Percentiles rank a stretch among this genome's conserved stretches.
phyloP scores from a whole-genome alignment of 768 basidiomycete genomes.

The Phylloporus sp. region DNA sequence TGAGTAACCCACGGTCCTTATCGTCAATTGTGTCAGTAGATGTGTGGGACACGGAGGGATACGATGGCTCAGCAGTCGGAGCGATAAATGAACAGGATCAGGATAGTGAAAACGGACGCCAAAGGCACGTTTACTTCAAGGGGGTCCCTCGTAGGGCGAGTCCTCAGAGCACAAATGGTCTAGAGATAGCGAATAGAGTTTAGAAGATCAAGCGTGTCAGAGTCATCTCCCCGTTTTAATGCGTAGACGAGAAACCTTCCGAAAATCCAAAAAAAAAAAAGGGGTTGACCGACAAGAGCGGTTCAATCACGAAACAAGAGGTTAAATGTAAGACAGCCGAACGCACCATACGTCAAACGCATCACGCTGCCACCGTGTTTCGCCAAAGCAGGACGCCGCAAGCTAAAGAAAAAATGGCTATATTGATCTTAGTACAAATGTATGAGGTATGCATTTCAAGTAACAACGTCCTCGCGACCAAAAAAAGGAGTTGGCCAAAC shows the following conservation, averaged over 20 bases:
- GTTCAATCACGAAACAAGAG: neutral
- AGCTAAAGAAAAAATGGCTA: neutral
- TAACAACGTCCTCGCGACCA: neutral
- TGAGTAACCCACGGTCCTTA: neutral
- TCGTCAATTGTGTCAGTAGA: neutral
- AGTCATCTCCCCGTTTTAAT: no score
- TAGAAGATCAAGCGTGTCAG: no score
- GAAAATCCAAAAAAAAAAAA: neutral
- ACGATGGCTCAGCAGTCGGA: neutral
- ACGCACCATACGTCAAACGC: neutral
- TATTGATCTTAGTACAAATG: constrained; percentile 1
- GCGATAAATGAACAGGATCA: neutral
- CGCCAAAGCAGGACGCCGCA: neutral
- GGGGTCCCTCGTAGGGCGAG: neutral
- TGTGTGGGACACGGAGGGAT: neutral
- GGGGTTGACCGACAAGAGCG: neutral
- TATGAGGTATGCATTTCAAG: constrained; percentile 1
- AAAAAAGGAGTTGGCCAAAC: neutral
- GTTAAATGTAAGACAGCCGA: neutral
- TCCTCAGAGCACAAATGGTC: neutral
- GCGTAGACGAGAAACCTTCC: neutral
- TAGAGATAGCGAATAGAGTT: no score
- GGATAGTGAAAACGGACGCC: neutral
- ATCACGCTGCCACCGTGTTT: neutral
- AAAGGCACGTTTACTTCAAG: neutral